phyloP scores from a whole-genome alignment of 805 yeast genomes.

The Schwanniomyces polymorphus region DNA sequence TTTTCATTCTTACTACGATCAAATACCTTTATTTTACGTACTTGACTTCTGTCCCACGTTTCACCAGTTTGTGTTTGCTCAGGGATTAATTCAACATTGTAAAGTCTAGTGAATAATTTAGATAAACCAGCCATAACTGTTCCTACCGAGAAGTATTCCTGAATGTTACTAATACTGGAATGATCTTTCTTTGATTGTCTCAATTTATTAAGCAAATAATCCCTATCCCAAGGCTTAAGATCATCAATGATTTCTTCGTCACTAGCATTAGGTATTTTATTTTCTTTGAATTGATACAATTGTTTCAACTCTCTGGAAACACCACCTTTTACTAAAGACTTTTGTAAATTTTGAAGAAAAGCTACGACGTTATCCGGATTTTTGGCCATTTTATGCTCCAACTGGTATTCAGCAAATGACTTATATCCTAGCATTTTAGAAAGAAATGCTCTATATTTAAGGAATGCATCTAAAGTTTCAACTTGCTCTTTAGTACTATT shows the following conservation, averaged over 20 bases:
- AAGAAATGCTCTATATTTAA: slow-evolving; percentile 65
- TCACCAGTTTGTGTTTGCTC: slow-evolving; percentile 66
- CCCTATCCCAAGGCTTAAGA: slow-evolving; percentile 92
- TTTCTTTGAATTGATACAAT: slow-evolving; percentile 38
- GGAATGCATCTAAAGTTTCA: slow-evolving; percentile 52
- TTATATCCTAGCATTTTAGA: slow-evolving; percentile 71
- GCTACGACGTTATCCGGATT: slow-evolving; percentile 71
- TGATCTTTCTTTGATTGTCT: slow-evolving; percentile 21
- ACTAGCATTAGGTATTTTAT: slow-evolving; percentile 4
- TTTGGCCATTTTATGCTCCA: slow-evolving; percentile 88
- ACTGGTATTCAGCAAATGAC: slow-evolving; percentile 76
- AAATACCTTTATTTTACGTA: slow-evolving; percentile 74
- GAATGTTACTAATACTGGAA: slow-evolving; percentile 47
- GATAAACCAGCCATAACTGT: slow-evolving; percentile 83
- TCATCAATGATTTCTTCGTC: slow-evolving; percentile 38
- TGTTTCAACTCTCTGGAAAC: slow-evolving; percentile 59
- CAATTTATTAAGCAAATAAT: slow-evolving; percentile 44
- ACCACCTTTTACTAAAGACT: slow-evolving; percentile 41
- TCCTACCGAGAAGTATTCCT: slow-evolving; percentile 79
- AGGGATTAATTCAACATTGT: slow-evolving; percentile 76
- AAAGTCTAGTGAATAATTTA: slow-evolving; percentile 63
- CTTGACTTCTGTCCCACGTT: slow-evolving; percentile 80
- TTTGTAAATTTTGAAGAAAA: slow-evolving; percentile 63
- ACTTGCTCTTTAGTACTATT: slow-evolving; percentile 66
- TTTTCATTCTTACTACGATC: slow-evolving; percentile 54